phyloP scores from a whole-genome alignment of 1,284 basidiomycete genomes.

The Pyrrhoderma lamaoense region DNA sequence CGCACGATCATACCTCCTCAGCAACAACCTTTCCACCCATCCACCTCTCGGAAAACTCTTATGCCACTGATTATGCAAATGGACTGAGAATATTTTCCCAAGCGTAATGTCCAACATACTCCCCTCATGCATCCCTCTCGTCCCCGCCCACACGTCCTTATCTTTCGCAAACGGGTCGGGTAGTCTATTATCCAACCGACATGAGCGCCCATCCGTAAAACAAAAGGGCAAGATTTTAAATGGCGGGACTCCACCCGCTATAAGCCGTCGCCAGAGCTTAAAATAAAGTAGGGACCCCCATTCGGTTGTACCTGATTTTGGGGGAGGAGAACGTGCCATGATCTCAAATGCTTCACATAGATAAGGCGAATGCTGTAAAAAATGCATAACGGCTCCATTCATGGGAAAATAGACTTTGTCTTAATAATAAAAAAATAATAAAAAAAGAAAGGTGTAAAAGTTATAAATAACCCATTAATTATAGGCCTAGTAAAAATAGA shows the following conservation, averaged over 20 bases:
- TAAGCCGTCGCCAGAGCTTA: slow-evolving; percentile 78
- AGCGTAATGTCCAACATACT: slow-evolving; percentile 63
- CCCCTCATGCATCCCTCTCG: slow-evolving; percentile 48
- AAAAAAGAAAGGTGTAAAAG: too few relatives aligned
- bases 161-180: slow-evolving; percentile 82
- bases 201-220: slow-evolving; percentile 84
- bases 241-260: slow-evolving; percentile 64
- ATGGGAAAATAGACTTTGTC: slow-evolving; percentile 83
- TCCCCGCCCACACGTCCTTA: slow-evolving; percentile 52
- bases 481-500: not conserved
- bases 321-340: slow-evolving; percentile 69
- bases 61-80: slow-evolving; percentile 91
- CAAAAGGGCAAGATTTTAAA: slow-evolving; percentile 92
- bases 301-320: slow-evolving; percentile 74
- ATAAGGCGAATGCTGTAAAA: slow-evolving; percentile 81
- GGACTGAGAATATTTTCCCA: slow-evolving; percentile 75
- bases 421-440: slow-evolving; percentile 31
- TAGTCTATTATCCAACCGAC: slow-evolving; percentile 82
- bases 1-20: slow-evolving; percentile 49
- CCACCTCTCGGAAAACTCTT: slow-evolving; percentile 70
- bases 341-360: slow-evolving; percentile 92
- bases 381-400: slow-evolving; percentile 92
- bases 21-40: slow-evolving; percentile 73
- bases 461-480: too few relatives aligned
- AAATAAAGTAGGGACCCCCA: slow-evolving; percentile 90